These are phyloP conservation scores for Dactylis glomerata DNA, from an alignment of 176 grass and related monocot genomes.

Conservation along the genomic window DNA sequence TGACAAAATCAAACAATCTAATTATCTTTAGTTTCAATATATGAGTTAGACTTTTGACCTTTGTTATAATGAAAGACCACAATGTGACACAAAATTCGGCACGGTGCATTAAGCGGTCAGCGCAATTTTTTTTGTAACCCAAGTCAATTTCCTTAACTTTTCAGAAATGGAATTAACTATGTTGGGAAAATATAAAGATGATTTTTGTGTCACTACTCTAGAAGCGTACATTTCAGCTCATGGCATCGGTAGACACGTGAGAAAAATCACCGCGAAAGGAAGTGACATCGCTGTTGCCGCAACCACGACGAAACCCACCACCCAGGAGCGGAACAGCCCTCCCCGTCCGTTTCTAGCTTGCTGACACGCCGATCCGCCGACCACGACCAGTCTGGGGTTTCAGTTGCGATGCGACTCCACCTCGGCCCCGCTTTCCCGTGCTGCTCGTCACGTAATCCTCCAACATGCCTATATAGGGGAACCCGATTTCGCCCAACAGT, in stretches of 20 bases:
- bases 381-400: slow-evolving; percentile 3
- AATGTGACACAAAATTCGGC: too few species aligned
- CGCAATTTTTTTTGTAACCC: too few species aligned
- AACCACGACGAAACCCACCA: neutral
- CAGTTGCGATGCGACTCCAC: neutral
- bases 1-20: too few species aligned
- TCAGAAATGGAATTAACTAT: too few species aligned
- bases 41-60: too few species aligned
- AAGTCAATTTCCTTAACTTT: too few species aligned
- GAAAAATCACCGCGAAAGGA: neutral
- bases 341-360: neutral
- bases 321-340: too few species aligned
- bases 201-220: neutral
- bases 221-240: neutral
- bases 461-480: slow-evolving; percentile 30
- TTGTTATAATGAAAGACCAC: too few species aligned
- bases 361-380: neutral
- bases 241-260: neutral
- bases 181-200: neutral
- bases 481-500: neutral
- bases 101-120: too few species aligned
- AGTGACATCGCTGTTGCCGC: neutral
- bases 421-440: neutral
- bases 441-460: neutral
- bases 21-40: too few species aligned